Conservation (phyloP, 257 asterid genomes). For the Plectranthus barbatus region DNA sequence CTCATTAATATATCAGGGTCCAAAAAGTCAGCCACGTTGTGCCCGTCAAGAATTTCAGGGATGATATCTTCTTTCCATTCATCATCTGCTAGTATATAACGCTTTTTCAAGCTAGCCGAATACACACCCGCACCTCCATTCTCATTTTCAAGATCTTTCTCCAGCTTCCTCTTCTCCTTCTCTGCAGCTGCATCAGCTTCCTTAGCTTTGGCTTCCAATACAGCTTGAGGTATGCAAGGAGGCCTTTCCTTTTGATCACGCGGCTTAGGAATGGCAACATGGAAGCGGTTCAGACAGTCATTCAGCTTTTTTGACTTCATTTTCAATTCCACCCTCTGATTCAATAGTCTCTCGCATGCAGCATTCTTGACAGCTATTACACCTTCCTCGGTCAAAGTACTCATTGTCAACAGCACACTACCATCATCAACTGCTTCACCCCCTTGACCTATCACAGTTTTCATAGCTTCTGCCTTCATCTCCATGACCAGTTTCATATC, state of each 20-base stretch:
- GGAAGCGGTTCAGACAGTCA: slow-evolving; percentile 87
- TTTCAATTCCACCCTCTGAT: slow-evolving; percentile 87
- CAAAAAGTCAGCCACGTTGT: slow-evolving; percentile 85
- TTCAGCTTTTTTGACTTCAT: slow-evolving; percentile 85
- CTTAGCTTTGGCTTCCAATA: slow-evolving; percentile 70
- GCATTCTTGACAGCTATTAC: slow-evolving; percentile 83
- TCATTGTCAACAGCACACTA: slow-evolving; percentile 81
- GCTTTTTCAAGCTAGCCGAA: slow-evolving; percentile 86
- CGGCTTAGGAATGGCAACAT: slow-evolving; percentile 86
- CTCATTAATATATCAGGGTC: slow-evolving; percentile 85
- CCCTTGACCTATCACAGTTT: slow-evolving; percentile 84
- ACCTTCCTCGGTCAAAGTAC: slow-evolving; percentile 90
- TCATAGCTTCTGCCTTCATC: slow-evolving; percentile 92
- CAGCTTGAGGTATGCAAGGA: slow-evolving; percentile 71
- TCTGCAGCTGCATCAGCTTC: slow-evolving; percentile 44
- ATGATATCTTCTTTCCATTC: slow-evolving; percentile 88
- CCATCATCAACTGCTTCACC: slow-evolving; percentile 65
- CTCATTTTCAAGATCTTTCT: slow-evolving; percentile 84
- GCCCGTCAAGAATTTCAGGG: slow-evolving; percentile 92
- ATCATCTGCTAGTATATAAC: slow-evolving; percentile 65
- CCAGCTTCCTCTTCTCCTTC: slow-evolving; percentile 70
- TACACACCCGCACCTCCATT: slow-evolving; percentile 99
- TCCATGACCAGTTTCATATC: slow-evolving; percentile 74
- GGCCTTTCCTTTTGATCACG: slow-evolving; percentile 89
- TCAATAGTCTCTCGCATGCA: slow-evolving; percentile 83